phyloP scores from a whole-genome alignment of 768 basidiomycete species.

The Lactifluus pinguis region DNA sequence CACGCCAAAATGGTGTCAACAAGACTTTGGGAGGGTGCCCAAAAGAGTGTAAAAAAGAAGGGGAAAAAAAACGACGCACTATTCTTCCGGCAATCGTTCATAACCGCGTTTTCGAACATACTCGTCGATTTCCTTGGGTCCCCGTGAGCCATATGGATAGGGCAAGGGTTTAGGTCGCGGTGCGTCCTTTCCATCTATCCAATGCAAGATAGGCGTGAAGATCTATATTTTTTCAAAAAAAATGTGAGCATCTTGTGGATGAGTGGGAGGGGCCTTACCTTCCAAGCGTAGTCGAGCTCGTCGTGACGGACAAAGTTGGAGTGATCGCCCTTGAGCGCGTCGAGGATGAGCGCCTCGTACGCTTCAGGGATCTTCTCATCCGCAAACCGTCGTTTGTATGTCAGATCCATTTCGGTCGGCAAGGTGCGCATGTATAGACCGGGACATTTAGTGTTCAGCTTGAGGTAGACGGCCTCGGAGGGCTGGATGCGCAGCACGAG shows the following conservation, averaged over 20 bases:
- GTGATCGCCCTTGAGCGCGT: slow-evolving; percentile 95
- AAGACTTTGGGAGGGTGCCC: background rate
- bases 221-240: no score
- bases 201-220: slow-evolving; percentile 90
- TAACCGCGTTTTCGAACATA: slow-evolving; percentile 76
- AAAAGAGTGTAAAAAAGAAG: background rate
- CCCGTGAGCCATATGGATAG: slow-evolving; percentile 93
- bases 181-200: slow-evolving; percentile 80
- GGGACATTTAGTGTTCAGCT: slow-evolving; percentile 92
- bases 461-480: slow-evolving; percentile 92
- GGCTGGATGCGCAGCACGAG: slow-evolving; percentile 97
- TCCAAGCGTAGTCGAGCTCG: slow-evolving; percentile 96
- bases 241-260: no score
- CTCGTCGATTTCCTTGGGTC: slow-evolving; percentile 73
- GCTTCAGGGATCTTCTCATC: slow-evolving; percentile 93
- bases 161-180: slow-evolving; percentile 57
- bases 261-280: slow-evolving; percentile 39
- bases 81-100: slow-evolving; percentile 54
- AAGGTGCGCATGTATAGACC: slow-evolving; percentile 85
- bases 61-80: slow-evolving; percentile 42
- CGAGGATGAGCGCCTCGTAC: slow-evolving; percentile 90
- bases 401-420: slow-evolving; percentile 96
- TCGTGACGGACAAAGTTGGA: slow-evolving; percentile 98
- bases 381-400: slow-evolving; percentile 91
- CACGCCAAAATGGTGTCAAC: background rate